phyloP scores from a whole-genome alignment of 768 basidiomycete species.

The Leccinum rimulosum region DNA sequence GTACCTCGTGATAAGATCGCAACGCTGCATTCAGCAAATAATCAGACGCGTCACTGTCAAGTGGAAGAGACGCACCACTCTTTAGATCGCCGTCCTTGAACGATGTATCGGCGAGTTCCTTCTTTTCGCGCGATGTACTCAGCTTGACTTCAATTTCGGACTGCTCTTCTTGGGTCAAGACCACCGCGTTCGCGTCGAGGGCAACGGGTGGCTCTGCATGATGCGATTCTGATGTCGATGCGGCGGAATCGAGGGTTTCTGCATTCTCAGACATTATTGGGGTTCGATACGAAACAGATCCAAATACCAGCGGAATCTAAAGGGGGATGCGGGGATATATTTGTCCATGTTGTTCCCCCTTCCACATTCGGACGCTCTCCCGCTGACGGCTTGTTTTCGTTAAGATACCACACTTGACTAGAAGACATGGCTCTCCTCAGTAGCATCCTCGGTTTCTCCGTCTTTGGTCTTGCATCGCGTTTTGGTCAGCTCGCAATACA shows the following conservation, averaged over 20 bases:
- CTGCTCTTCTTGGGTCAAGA: conserved; percentile 18
- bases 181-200: conserved; percentile 22
- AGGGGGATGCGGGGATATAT: conserved; percentile 14
- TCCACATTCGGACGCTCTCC: conserved; percentile 10
- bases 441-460: conserved; percentile 74
- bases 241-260: not conserved
- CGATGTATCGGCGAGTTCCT: conserved; percentile 62
- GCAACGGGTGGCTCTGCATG: not conserved
- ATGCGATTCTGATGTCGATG: conserved; percentile 5
- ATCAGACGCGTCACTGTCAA: conserved; percentile 3
- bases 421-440: conserved; percentile 57
- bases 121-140: conserved; percentile 60
- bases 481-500: conserved; percentile 88
- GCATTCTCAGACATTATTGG: conserved; percentile 17
- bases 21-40: conserved; percentile 49
- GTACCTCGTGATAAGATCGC: conserved; percentile 69
- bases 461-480: conserved; percentile 79
- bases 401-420: not conserved
- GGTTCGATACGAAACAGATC: not conserved
- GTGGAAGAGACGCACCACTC: conserved; percentile 46
- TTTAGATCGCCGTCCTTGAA: conserved; percentile 65
- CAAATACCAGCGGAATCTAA: not conserved
- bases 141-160: conserved; percentile 48
- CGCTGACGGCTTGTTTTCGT: not conserved
- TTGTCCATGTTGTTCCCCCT: conserved; percentile 23